Conservation (phyloP, 2,329 filamentous ascomycete species). For the Cercospora sp. region DNA sequence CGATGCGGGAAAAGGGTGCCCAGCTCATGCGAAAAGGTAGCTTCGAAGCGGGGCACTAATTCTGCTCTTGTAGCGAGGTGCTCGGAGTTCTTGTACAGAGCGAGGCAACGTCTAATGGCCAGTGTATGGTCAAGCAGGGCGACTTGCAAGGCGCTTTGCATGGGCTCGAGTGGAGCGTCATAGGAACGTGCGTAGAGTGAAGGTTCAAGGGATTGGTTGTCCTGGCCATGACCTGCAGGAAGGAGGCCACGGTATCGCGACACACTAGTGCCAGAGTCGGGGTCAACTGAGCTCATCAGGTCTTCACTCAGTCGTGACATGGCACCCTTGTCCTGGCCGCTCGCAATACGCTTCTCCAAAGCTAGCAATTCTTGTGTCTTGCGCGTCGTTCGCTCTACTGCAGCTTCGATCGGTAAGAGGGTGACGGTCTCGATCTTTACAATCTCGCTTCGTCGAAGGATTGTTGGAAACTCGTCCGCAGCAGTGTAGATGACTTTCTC, state of each 20-base stretch:
- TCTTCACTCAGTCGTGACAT: slow-evolving; percentile 71
- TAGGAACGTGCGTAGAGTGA: slow-evolving; percentile 32
- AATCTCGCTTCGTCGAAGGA: slow-evolving; percentile 84
- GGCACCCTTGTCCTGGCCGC: slow-evolving; percentile 61
- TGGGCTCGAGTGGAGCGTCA: slow-evolving; percentile 50
- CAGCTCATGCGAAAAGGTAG: slow-evolving; percentile 48
- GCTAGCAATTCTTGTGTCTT: slow-evolving; percentile 83
- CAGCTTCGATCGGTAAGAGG: slow-evolving; percentile 78
- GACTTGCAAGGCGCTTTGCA: slow-evolving; percentile 79
- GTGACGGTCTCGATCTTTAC: slow-evolving; percentile 65
- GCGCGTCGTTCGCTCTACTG: slow-evolving; percentile 81
- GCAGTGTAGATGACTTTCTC: slow-evolving; percentile 85
- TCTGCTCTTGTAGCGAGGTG: slow-evolving; percentile 51
- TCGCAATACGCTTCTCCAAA: slow-evolving; percentile 68
- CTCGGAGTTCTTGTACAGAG: slow-evolving; percentile 62
- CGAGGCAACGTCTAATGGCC: slow-evolving; percentile 77
- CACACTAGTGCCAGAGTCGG: slow-evolving; percentile 72
- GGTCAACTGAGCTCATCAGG: slow-evolving; percentile 73
- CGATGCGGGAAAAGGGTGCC: slow-evolving; percentile 42
- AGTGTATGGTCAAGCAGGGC: slow-evolving; percentile 87
- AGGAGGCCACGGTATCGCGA: slow-evolving; percentile 75
- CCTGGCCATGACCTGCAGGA: slow-evolving; percentile 47
- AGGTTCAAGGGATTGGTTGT: slow-evolving; percentile 41
- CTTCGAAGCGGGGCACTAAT: slow-evolving; percentile 44
- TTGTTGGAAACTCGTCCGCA: slow-evolving; percentile 85